Percentiles rank a stretch among this genome's conserved stretches.
These are phyloP conservation scores for Zychaea mexicana DNA, from an alignment of 371 early-diverging fungal genomes.

Conservation along the genomic window DNA sequence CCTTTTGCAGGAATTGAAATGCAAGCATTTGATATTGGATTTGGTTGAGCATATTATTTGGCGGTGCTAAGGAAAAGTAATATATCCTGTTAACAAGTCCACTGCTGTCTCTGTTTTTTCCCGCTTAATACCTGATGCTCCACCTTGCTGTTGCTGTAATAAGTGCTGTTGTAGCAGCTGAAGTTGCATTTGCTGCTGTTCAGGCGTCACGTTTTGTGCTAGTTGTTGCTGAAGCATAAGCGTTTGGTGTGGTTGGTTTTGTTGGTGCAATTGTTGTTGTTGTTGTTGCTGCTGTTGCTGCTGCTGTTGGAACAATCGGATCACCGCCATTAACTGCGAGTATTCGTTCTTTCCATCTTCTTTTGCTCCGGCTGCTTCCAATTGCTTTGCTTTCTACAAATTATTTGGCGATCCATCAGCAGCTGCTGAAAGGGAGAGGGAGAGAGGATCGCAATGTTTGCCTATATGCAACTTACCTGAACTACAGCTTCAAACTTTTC, in stretches of 20 bases:
- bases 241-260: conserved; percentile 45
- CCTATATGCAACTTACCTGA: no score
- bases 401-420: no score
- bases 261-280: conserved; percentile 51
- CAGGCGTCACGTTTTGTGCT: conserved; percentile 42
- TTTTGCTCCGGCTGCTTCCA: conserved; percentile 66
- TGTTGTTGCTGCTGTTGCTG: conserved; percentile 24
- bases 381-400: conserved; percentile 29
- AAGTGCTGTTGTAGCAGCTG: conserved; percentile 30
- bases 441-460: no score
- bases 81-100: no score
- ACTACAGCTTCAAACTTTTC: no score
- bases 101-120: no score
- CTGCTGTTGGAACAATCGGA: conserved; percentile 59
- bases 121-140: conserved; percentile 7
- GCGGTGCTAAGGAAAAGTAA: background rate
- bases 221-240: conserved; percentile 69
- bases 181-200: conserved; percentile 44
- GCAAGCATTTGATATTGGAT: conserved; percentile 15
- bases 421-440: no score
- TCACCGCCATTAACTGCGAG: conserved; percentile 64
- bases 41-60: background rate
- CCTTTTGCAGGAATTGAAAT: conserved; percentile 7
- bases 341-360: conserved; percentile 73
- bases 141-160: conserved; percentile 29